Percentiles rank a stretch among this genome's conserved stretches.
Evolutionary conservation across 2,329 filamentous ascomycete genomes (phyloP).

Genomic region (Trichophyton equinum): DNA sequence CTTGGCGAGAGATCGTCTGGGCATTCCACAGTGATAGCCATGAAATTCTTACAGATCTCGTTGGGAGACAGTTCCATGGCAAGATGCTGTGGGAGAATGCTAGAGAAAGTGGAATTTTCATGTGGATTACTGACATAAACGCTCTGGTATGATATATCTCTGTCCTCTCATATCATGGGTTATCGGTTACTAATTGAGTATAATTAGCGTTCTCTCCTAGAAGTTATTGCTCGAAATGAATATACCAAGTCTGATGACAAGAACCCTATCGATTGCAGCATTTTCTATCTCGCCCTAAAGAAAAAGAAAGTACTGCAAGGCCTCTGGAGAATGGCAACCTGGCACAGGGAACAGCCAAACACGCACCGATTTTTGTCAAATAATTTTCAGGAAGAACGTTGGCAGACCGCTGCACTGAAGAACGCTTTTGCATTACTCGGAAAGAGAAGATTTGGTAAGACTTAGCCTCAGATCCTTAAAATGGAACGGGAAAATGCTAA

Average conservation of each 20-base stretch:
- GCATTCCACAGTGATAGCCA: constrained; percentile 47
- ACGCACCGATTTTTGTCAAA: constrained; percentile 75
- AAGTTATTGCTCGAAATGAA: constrained; percentile 81
- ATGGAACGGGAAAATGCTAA: constrained; percentile 1
- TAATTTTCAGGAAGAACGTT: constrained; percentile 76
- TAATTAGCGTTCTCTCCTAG: constrained; percentile 60
- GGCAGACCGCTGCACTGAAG: constrained; percentile 81
- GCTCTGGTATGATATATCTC: constrained; percentile 51
- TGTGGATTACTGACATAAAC: constrained; percentile 74
- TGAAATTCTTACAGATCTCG: constrained; percentile 76
- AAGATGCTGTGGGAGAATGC: constrained; percentile 76
- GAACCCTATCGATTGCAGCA: constrained; percentile 78
- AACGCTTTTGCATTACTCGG: constrained; percentile 94
- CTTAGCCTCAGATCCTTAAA: background rate
- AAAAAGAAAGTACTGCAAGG: constrained; percentile 87
- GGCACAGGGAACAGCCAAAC: constrained; percentile 72
- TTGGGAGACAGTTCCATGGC: constrained; percentile 65
- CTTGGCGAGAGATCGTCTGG: constrained; percentile 42
- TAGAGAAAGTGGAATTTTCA: constrained; percentile 76
- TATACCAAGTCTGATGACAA: constrained; percentile 80
- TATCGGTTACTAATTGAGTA: background rate
- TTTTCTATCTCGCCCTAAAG: constrained; percentile 79
- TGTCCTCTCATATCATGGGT: background rate
- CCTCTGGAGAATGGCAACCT: constrained; percentile 85
- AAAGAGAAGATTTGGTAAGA: constrained; percentile 68